Conservation (phyloP, 176 grass and related monocot species). For the Phoenix dactylifera region DNA sequence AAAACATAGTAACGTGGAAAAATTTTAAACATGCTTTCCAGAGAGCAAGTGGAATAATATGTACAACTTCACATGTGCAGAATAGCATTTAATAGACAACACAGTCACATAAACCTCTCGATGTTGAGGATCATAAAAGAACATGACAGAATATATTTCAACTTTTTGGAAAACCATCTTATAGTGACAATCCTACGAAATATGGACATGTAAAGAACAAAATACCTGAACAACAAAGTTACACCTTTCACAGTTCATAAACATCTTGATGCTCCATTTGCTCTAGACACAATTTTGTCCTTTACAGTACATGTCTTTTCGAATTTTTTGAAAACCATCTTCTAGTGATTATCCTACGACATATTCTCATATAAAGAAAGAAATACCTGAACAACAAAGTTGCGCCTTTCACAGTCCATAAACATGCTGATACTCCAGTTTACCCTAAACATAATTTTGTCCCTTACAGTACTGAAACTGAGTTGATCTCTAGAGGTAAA, state of each 20-base stretch:
- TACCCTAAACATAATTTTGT: conserved; percentile 71
- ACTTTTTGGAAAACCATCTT: background rate
- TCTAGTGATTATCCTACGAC: background rate
- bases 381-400: conserved; percentile 95
- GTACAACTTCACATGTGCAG: too few relatives aligned
- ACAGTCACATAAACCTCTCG: too few relatives aligned
- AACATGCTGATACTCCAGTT: conserved; percentile 87
- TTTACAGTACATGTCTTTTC: conserved; percentile 35
- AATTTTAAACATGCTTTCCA: too few relatives aligned
- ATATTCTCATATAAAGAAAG: background rate
- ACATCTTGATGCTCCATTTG: conserved; percentile 85
- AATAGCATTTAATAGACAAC: too few relatives aligned
- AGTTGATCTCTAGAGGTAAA: conserved; percentile 88
- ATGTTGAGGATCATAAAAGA: background rate
- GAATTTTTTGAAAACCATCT: background rate
- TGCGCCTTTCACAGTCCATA: conserved; percentile 86
- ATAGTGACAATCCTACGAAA: conserved; percentile 2
- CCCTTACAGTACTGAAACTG: conserved; percentile 91
- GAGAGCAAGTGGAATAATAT: too few relatives aligned
- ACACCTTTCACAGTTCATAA: conserved; percentile 85
- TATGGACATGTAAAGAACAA: background rate
- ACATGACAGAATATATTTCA: background rate
- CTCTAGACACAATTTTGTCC: conserved; percentile 66
- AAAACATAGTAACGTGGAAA: too few relatives aligned
- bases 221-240: conserved; percentile 94